Evolutionary conservation across 208 protist genomes (phyloP).

Genomic region (Trypanosoma vivax): DNA sequence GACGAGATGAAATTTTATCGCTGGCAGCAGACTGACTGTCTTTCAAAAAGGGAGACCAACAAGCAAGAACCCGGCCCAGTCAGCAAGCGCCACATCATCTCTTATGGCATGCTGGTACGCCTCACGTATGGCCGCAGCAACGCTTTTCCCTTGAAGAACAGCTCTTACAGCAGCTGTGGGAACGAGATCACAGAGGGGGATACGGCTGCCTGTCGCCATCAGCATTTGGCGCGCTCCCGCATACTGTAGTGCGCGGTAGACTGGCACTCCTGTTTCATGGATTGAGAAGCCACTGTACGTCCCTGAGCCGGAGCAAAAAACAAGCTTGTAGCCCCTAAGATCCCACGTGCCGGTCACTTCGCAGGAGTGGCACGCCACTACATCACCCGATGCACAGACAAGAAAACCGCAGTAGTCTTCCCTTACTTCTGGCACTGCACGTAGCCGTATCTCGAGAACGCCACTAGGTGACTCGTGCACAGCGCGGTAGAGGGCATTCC

Average conservation of each 20-base stretch:
- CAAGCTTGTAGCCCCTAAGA: slow-evolving; percentile 25
- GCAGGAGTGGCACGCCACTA: slow-evolving; percentile 23
- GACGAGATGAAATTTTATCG: too few species aligned
- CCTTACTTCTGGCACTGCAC: slow-evolving; percentile 33
- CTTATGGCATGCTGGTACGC: slow-evolving; percentile 16
- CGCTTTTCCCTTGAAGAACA: slow-evolving; percentile 4
- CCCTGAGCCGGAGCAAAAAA: slow-evolving; percentile 34
- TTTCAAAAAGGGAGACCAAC: slow-evolving; percentile 24
- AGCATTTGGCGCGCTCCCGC: slow-evolving; percentile 40
- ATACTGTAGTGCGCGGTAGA: slow-evolving; percentile 54
- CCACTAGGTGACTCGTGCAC: slow-evolving; percentile 28
- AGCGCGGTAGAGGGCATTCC: slow-evolving; percentile 37
- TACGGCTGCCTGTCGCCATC: slow-evolving; percentile 26
- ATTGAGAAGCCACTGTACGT: slow-evolving; percentile 44
- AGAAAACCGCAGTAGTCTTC: slow-evolving; percentile 49
- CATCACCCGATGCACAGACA: slow-evolving; percentile 11
- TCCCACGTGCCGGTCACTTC: slow-evolving; percentile 43
- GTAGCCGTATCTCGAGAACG: slow-evolving; percentile 36
- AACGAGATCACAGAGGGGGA: slow-evolving; percentile 7
- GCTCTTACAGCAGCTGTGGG: slow-evolving; percentile 11
- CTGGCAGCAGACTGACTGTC: too few species aligned
- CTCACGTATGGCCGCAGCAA: slow-evolving; percentile 4
- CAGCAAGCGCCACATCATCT: slow-evolving; percentile 8
- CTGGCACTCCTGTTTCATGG: slow-evolving; percentile 52
- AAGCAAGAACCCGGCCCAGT: slow-evolving; percentile 30